These are phyloP conservation scores for Centella asiatica DNA, from an alignment of 129 eudicot species.

Conservation along the genomic window DNA sequence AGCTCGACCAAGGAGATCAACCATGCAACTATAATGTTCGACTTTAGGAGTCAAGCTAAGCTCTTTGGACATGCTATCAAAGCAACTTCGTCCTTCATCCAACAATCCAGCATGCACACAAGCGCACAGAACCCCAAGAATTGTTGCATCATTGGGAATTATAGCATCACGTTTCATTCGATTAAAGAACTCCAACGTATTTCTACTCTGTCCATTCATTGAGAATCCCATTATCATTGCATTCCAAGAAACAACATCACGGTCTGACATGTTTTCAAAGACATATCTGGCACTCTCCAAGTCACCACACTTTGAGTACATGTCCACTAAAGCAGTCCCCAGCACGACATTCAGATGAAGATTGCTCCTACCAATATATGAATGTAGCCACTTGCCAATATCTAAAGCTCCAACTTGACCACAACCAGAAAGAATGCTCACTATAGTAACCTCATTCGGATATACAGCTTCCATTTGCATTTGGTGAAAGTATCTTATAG, in stretches of 20 bases:
- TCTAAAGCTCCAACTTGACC: slow-evolving; percentile 16
- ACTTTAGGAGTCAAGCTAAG: slow-evolving; percentile 23
- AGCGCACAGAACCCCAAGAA: slow-evolving; percentile 24
- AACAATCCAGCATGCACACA: slow-evolving; percentile 35
- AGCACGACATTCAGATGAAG: slow-evolving; percentile 1
- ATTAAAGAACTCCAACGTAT: slow-evolving; percentile 15
- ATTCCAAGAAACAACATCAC: slow-evolving; percentile 22
- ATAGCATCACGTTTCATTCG: slow-evolving; percentile 16
- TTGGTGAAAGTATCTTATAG: slow-evolving; percentile 5
- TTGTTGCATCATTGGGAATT: slow-evolving; percentile 28
- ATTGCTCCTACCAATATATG: slow-evolving; percentile 5
- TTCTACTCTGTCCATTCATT: slow-evolving; percentile 12
- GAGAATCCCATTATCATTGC: slow-evolving; percentile 17
- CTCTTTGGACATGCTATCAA: slow-evolving; percentile 15
- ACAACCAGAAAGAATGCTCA: slow-evolving; percentile 11
- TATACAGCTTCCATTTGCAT: slow-evolving; percentile 6
- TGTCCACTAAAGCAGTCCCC: slow-evolving; percentile 8
- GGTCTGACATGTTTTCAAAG: slow-evolving; percentile 3
- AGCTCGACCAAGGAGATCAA: slow-evolving; percentile 27
- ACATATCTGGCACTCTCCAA: slow-evolving; percentile 12
- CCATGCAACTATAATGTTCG: slow-evolving; percentile 28
- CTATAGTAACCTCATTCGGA: slow-evolving; percentile 10
- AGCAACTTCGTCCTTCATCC: slow-evolving; percentile 22
- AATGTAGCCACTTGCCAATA: slow-evolving; percentile 11
- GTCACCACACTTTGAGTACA: slow-evolving; percentile 15